These are phyloP conservation scores for Madurella mycetomatis DNA, from an alignment of 2,329 filamentous ascomycete species.

Conservation along the genomic window DNA sequence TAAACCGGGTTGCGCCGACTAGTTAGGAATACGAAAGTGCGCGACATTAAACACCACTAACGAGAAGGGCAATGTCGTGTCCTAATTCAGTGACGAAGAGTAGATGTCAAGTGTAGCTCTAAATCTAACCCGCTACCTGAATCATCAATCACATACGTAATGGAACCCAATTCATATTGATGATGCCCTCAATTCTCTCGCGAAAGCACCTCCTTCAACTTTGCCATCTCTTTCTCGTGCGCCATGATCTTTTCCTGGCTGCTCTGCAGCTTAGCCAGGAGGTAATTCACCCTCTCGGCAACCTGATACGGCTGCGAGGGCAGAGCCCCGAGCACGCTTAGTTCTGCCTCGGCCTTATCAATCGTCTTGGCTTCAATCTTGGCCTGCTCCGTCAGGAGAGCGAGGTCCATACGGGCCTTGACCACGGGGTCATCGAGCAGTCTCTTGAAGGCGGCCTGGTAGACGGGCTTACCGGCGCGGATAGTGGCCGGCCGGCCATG, in stretches of 20 bases:
- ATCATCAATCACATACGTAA: too few relatives aligned
- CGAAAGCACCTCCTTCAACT: conserved; percentile 65
- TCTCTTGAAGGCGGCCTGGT: conserved; percentile 73
- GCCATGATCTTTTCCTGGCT: conserved; percentile 70
- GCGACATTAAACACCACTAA: too few relatives aligned
- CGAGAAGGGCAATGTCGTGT: too few relatives aligned
- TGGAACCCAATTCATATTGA: too few relatives aligned
- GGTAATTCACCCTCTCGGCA: conserved; percentile 61
- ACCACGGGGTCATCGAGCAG: conserved; percentile 70
- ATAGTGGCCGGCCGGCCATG: conserved; percentile 76
- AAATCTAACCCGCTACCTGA: too few relatives aligned
- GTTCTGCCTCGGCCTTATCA: conserved; percentile 73
- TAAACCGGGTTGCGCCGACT: too few relatives aligned
- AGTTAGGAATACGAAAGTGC: too few relatives aligned
- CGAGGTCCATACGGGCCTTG: conserved; percentile 67
- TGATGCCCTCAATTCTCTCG: conserved; percentile 28
- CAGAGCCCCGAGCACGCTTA: conserved; percentile 64
- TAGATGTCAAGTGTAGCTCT: too few relatives aligned
- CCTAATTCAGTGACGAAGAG: too few relatives aligned
- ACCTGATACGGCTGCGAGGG: conserved; percentile 68
- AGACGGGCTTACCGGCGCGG: conserved; percentile 79
- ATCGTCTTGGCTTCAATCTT: conserved; percentile 70
- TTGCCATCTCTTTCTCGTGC: conserved; percentile 68
- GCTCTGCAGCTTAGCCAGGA: conserved; percentile 67
- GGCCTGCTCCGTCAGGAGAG: conserved; percentile 62